Conservation (phyloP, 1,284 basidiomycete species). For the Ceratorhiza oryzae-sativae region DNA sequence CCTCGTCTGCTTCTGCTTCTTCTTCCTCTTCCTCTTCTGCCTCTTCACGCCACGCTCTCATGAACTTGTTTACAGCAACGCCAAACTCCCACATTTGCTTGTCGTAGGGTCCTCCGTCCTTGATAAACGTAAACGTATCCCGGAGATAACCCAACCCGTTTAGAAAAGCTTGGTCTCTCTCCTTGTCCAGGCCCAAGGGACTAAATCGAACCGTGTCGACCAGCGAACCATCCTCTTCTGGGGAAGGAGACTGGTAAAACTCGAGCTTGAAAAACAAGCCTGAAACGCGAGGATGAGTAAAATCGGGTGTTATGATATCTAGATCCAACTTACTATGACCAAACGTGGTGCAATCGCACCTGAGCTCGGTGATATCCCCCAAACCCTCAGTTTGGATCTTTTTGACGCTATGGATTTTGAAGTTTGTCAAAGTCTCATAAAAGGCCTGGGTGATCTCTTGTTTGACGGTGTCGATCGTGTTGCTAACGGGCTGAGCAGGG, state of each 20-base stretch:
- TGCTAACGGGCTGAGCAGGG: constrained; percentile 45
- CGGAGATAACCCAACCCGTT: constrained; percentile 66
- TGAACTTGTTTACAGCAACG: constrained; percentile 22
- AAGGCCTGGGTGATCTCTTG: constrained; percentile 60
- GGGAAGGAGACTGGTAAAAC: constrained; percentile 53
- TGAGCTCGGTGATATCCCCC: constrained; percentile 47
- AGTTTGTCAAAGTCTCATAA: constrained; percentile 68
- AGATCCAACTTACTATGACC: constrained; percentile 54
- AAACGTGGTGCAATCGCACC: constrained; percentile 42
- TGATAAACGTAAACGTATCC: constrained; percentile 69
- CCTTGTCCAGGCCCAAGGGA: constrained; percentile 63
- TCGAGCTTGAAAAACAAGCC: constrained; percentile 68
- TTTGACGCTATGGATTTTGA: constrained; percentile 61
- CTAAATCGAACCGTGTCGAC: constrained; percentile 35
- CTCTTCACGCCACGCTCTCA: constrained; percentile 42
- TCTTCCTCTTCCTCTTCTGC: constrained; percentile 46
- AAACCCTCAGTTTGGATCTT: constrained; percentile 47
- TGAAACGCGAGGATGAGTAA: constrained; percentile 47
- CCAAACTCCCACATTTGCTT: constrained; percentile 47
- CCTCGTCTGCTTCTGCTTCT: not conserved
- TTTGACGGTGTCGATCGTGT: constrained; percentile 46
- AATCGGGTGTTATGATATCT: not conserved
- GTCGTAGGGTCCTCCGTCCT: constrained; percentile 69
- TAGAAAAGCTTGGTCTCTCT: constrained; percentile 59
- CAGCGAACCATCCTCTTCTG: not conserved